Evolutionary conservation across 2,329 filamentous ascomycete species (phyloP), one percentile per base, ranked within the genome.

Genomic region (Fusarium hainanense): DNA sequence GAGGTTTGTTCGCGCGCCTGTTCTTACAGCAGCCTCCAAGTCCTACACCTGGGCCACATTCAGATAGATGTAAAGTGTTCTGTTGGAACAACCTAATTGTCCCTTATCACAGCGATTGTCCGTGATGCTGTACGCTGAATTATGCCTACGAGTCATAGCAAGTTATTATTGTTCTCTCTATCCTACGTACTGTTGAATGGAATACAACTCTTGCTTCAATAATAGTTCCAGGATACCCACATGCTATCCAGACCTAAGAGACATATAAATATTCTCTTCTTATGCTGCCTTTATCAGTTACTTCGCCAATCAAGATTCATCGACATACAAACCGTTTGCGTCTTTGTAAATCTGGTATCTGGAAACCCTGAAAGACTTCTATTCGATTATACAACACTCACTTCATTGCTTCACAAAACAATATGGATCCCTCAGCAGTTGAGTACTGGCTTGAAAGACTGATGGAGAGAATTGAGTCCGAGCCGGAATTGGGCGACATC

Each of bases 241-340:
- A 32, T 7, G 6, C 18, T n/a, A 11, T 12, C 34, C 18, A 7
- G 34, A 12, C 6, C 18, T 11, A 6, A 37, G 9, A 37, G 5
- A n/a, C 18, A 37, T 37, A n/a, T n/a, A 37, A 16, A 37, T 37
- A 37, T 37, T 6, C 10, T 37, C 10, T n/a, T n/a, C 10, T n/a
- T n/a, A 37, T 37, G 18, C 6, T 4, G n/a, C 18, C 5, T n/a
- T 4, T 37, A n/a, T 2, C 10, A 6, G 11, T n/a, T 4, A 7
- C 6, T 7, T 6, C 1, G 12, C 0, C 18, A 37, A 37, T n/a
- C 6, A 37, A 3, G 7, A 7, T 12, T 6, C 7, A 11, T 12
- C 34, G 5, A 7, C 10, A n/a, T 10, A 37, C 4, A 10, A 37
- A 7, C 2, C 10, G 0, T n/a, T 7, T 12, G 16, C 18, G 18